Base-by-base conservation (phyloP, 2,329 filamentous ascomycete species). In the Aspergillus oerlinghausenensis region DNA sequence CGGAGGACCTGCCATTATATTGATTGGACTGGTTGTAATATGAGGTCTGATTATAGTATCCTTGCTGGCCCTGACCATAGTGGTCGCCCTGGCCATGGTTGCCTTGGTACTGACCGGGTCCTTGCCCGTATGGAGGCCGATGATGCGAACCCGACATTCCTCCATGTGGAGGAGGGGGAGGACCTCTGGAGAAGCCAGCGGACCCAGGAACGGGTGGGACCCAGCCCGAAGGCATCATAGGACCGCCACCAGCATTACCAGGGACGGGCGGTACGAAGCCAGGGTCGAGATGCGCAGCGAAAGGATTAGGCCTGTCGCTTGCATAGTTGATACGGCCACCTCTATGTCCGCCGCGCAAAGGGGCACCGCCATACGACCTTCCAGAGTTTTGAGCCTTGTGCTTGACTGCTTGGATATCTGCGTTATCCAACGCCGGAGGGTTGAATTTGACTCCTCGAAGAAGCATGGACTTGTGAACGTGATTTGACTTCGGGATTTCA, bases 391-490 rank as follows among this genome's bases (percentile, higher is more conserved):
- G 79, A 35, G 87, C 79, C 69, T 88, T 87, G 53, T 82, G 81
- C 68, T 86, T 85, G 47, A 92, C 83, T 7, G 83, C 81, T 61
- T 92, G 88, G 54, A 93, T 85, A 67, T 97, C 92, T 57, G 83
- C 84, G 35, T 84, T 82, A 56, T 89, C 88, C 1, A 99, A 83
- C 9, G 85, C 88, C 1, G 90, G 85, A 1, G 82, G 76, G 4
- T 89, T 85, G 55, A 92, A 81, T 65, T 88, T 86, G 42, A 92
- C 86, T 11, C 94, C 94, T 2, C 91, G 87, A 38, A 99, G 81
- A 14, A 99, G 82, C 89, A 96, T 95, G 5, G 92, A 97, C 71
- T 97, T 97, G 76, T 99, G 94, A 4, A 85, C 79, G 65, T 90
- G 83, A 9, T 79, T 80, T 19, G 84, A 85, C 43, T 82, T 80